These are phyloP conservation scores for Xerocomellus dryophilus DNA, from an alignment of 768 basidiomycete species.

Conservation along the genomic window DNA sequence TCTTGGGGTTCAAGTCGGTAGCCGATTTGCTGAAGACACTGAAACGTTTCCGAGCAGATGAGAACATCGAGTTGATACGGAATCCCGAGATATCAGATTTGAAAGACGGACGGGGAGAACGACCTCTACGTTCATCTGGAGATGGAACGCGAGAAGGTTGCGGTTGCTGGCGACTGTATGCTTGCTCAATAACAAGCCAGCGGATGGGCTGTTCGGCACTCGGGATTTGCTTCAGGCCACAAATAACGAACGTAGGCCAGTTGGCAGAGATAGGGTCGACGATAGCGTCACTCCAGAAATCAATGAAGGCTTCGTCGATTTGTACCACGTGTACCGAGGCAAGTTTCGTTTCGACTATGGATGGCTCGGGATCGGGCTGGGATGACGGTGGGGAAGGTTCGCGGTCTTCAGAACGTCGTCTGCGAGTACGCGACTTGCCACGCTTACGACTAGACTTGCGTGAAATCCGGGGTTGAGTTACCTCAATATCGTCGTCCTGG, in stretches of 20 bases:
- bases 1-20: slow-evolving; percentile 21
- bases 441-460: slow-evolving; percentile 36
- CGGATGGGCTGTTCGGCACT: slow-evolving; percentile 35
- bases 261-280: slow-evolving; percentile 60
- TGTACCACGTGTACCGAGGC: slow-evolving; percentile 43
- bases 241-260: slow-evolving; percentile 71
- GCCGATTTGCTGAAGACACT: slow-evolving; percentile 49
- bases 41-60: slow-evolving; percentile 58
- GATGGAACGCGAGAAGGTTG: slow-evolving; percentile 29
- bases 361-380: slow-evolving; percentile 12
- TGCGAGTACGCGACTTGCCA: slow-evolving; percentile 27
- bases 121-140: slow-evolving; percentile 27
- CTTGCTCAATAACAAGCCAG: slow-evolving; percentile 72
- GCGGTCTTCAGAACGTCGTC: slow-evolving; percentile 23
- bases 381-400: slow-evolving; percentile 19
- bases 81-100: slow-evolving; percentile 42
- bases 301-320: slow-evolving; percentile 78
- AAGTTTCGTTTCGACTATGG: slow-evolving; percentile 38
- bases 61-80: slow-evolving; percentile 40
- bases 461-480: slow-evolving; percentile 39
- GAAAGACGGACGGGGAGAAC: slow-evolving; percentile 45
- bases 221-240: slow-evolving; percentile 52
- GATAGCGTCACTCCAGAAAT: slow-evolving; percentile 77
- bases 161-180: slow-evolving; percentile 40
- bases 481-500: slow-evolving; percentile 63